Percentiles rank a stretch among this genome's conserved stretches.
phyloP scores from a whole-genome alignment of 768 basidiomycete species.

The Amanita fuliginea region DNA sequence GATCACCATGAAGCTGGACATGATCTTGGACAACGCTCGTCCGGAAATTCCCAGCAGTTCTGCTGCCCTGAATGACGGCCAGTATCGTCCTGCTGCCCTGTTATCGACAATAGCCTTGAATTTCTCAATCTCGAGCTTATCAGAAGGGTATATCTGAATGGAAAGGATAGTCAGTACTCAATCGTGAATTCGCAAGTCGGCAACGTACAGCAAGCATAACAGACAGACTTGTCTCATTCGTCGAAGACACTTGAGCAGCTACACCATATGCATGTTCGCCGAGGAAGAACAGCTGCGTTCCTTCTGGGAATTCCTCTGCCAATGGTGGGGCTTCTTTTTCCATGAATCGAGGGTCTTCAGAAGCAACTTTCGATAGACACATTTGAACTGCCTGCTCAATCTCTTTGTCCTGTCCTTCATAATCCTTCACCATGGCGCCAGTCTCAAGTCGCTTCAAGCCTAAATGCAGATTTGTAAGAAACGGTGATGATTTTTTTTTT shows the following conservation, averaged over 20 bases:
- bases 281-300: slow-evolving; percentile 90
- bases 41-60: slow-evolving; percentile 65
- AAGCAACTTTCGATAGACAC: slow-evolving; percentile 65
- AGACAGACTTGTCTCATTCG: slow-evolving; percentile 58
- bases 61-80: slow-evolving; percentile 69
- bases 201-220: slow-evolving; percentile 74
- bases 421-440: slow-evolving; percentile 93
- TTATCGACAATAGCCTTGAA: slow-evolving; percentile 64
- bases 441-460: slow-evolving; percentile 84
- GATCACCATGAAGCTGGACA: slow-evolving; percentile 88
- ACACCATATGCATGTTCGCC: slow-evolving; percentile 94
- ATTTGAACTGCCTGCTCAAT: slow-evolving; percentile 83
- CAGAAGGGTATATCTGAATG: slow-evolving; percentile 75
- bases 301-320: slow-evolving; percentile 81
- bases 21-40: slow-evolving; percentile 80
- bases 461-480: slow-evolving; percentile 16
- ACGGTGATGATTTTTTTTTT: too few species aligned
- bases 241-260: slow-evolving; percentile 78
- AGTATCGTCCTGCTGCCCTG: slow-evolving; percentile 46
- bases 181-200: neutral
- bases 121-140: slow-evolving; percentile 65
- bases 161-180: neutral
- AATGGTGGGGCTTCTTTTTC: slow-evolving; percentile 78
- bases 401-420: slow-evolving; percentile 75
- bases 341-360: slow-evolving; percentile 81